Evolutionary conservation across 1,284 basidiomycete genomes (phyloP), one percentile per base, ranked within the genome.

Genomic region (Fomitopsis palustris): DNA sequence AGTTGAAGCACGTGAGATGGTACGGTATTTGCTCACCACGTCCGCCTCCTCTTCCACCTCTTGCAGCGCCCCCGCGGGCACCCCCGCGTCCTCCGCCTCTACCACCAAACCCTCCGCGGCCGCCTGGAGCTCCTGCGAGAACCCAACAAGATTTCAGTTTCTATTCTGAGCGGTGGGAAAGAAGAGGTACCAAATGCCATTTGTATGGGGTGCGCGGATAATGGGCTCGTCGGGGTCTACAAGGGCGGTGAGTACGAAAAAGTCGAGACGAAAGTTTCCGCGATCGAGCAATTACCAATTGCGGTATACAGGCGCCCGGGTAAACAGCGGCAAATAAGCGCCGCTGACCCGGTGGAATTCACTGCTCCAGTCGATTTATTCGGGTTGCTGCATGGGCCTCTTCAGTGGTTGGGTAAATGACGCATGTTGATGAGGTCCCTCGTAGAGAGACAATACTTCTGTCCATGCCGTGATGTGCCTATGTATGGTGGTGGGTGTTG

Each of bases 111-210:
- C 73, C 72, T 61, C 74, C 74, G 55, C 74, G 73, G 62, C 72
- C 70, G 54, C 74, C 74, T 65, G 74, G 65, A 64, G 63, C 72
- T 67, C 74, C 75, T 76, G 43, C 16, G n/a, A n/a, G n/a, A n/a
- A n/a, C n/a, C n/a, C n/a, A n/a, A 53, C 38, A 38, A 33, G 16
- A 54, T 27, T 10, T 6, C 41, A 33, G 51, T 53, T 39, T 6
- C 21, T 23, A 19, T 23, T 23, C 25, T 2, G 41, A 43, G 8
- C 27, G 25, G 3, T 23, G 14, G 23, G 4, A 21, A 8, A n/a
- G 16, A 12, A 14, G 4, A 49, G 3, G 19, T 16, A 74, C 73
- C 73, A 42, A 71, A 74, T 67, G 72, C 70, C 73, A 74, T 74
- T 33, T 61, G 31, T 51, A 39, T 23, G 19, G 27, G 33, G 37